Percentiles rank a stretch among this genome's conserved stretches.
Evolutionary conservation across 805 yeast genomes (phyloP).

Genomic region (Candida coquimbonensis): DNA sequence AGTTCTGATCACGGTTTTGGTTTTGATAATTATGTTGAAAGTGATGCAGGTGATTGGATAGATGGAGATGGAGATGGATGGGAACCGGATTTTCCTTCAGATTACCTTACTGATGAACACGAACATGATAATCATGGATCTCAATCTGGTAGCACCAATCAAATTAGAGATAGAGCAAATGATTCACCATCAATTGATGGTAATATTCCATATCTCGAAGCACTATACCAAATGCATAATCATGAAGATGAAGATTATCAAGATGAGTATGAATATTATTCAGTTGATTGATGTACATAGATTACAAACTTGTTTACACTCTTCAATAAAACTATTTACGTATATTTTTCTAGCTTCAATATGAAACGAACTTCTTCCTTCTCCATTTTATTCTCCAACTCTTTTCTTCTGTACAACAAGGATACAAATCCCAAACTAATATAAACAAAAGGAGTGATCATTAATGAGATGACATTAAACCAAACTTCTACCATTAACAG

Average conservation of each 20-base stretch:
- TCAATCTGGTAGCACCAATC: background rate
- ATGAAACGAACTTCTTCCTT: background rate
- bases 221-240: too few relatives aligned
- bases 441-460: too few relatives aligned
- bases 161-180: too few relatives aligned
- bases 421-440: background rate
- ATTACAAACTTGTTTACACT: background rate
- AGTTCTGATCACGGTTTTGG: background rate
- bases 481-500: too few relatives aligned
- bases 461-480: too few relatives aligned
- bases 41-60: too few relatives aligned
- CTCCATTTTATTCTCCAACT: background rate
- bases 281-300: background rate
- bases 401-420: background rate
- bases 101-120: background rate
- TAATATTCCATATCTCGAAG: too few relatives aligned
- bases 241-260: background rate
- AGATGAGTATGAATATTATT: background rate
- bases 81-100: background rate
- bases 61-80: background rate
- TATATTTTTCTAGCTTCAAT: conserved; percentile 1
- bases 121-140: background rate
- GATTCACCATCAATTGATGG: too few relatives aligned
- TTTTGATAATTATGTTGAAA: too few relatives aligned
- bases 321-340: conserved; percentile 8